A percentile compares a stretch with the other conserved stretches of the same genome.
phyloP scores from a whole-genome alignment of 2,329 filamentous ascomycete genomes.

The Huntiella decipiens region DNA sequence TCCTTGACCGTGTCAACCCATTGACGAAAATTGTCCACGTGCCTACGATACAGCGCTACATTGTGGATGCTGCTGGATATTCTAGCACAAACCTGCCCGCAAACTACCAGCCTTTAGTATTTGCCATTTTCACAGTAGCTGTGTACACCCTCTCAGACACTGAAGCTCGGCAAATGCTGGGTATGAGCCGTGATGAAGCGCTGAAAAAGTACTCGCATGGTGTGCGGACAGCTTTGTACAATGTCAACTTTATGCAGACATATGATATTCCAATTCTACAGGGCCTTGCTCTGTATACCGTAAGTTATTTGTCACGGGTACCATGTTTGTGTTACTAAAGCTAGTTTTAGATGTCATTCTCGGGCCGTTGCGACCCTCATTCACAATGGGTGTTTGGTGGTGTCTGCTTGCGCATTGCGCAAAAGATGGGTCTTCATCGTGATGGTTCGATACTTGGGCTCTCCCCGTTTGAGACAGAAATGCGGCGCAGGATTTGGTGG shows the following conservation, averaged over 20 bases:
- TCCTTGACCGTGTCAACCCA: slow-evolving; percentile 56
- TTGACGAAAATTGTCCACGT: slow-evolving; percentile 54
- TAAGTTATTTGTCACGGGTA: slow-evolving; percentile 16
- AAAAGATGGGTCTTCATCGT: slow-evolving; percentile 47
- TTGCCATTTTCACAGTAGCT: slow-evolving; percentile 46
- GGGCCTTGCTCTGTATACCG: slow-evolving; percentile 38
- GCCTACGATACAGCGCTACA: slow-evolving; percentile 44
- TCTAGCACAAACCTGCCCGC: slow-evolving; percentile 28
- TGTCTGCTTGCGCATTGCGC: slow-evolving; percentile 41
- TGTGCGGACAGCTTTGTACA: slow-evolving; percentile 29
- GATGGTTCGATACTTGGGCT: slow-evolving; percentile 38
- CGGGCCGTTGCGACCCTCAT: slow-evolving; percentile 39
- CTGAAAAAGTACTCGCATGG: slow-evolving; percentile 32
- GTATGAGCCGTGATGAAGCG: slow-evolving; percentile 29
- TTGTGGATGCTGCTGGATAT: slow-evolving; percentile 44
- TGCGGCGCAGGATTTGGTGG: slow-evolving; percentile 51
- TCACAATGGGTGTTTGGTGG: slow-evolving; percentile 42
- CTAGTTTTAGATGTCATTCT: slow-evolving; percentile 29
- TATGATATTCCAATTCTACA: slow-evolving; percentile 40
- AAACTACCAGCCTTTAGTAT: slow-evolving; percentile 41
- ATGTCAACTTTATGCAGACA: slow-evolving; percentile 37
- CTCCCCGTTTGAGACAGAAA: slow-evolving; percentile 45
- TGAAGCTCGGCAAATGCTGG: slow-evolving; percentile 36
- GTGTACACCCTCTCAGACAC: slow-evolving; percentile 33
- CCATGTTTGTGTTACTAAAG: background rate